Evolutionary conservation across 306 rosid species (phyloP).

Genomic region (Amphicarpaea edgeworthii): DNA sequence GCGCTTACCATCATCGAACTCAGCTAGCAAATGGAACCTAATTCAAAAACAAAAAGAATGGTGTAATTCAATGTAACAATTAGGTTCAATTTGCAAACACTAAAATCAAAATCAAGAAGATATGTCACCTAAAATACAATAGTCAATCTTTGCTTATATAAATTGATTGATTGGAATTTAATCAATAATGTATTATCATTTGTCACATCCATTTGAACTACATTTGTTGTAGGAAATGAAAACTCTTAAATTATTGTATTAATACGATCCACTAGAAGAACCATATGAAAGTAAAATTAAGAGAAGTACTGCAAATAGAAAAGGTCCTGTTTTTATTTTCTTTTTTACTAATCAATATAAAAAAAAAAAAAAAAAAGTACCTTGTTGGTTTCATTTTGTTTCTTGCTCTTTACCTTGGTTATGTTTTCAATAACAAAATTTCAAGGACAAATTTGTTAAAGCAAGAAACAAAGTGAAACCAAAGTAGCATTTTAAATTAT

Average conservation of each 20-base stretch:
- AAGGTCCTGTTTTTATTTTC: not conserved
- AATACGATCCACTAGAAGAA: conserved; percentile 11
- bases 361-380: not conserved
- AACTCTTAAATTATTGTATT: conserved; percentile 10
- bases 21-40: conserved; percentile 82
- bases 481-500: not conserved
- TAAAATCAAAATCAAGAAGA: conserved; percentile 35
- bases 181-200: not conserved
- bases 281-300: conserved; percentile 22
- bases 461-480: not conserved
- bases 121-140: conserved; percentile 16
- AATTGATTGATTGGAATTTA: conserved; percentile 17
- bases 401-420: not conserved
- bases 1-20: conserved; percentile 84
- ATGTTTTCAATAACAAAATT: conserved; percentile 10
- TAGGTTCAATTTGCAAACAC: conserved; percentile 12
- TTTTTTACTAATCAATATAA: not conserved
- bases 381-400: not conserved
- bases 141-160: conserved; percentile 7
- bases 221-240: conserved; percentile 1
- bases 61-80: conserved; percentile 23
- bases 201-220: conserved; percentile 25
- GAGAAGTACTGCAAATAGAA: not conserved
- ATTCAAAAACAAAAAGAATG: conserved; percentile 33
- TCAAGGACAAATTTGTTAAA: not conserved